These are phyloP conservation scores for Jatropha curcas DNA, from an alignment of 345 rosid genomes.

Conservation along the genomic window DNA sequence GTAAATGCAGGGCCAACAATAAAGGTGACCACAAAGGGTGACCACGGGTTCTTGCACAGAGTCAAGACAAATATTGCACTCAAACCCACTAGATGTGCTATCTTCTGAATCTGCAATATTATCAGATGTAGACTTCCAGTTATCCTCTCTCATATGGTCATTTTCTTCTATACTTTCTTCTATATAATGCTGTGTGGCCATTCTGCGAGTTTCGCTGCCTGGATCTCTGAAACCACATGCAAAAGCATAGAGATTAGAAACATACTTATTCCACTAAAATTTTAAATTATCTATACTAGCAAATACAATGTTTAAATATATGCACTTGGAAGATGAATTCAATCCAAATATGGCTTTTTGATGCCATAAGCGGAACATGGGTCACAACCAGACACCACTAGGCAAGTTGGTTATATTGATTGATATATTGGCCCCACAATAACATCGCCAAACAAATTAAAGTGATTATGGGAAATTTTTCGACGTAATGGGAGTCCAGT, in stretches of 20 bases:
- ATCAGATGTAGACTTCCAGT: slow-evolving; percentile 24
- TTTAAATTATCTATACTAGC: not conserved
- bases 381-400: not conserved
- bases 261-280: not conserved
- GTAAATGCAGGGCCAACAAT: slow-evolving; percentile 96
- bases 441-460: not conserved
- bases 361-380: too few species aligned
- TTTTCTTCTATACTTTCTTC: slow-evolving; percentile 12
- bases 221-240: slow-evolving; percentile 20
- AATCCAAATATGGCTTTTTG: slow-evolving; percentile 1
- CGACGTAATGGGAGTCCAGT: too few species aligned
- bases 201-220: slow-evolving; percentile 8
- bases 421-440: not conserved
- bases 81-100: slow-evolving; percentile 26
- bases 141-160: not conserved
- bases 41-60: slow-evolving; percentile 82
- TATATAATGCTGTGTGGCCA: slow-evolving; percentile 28
- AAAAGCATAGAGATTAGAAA: not conserved
- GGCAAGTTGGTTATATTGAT: not conserved
- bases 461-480: too few species aligned
- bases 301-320: not conserved
- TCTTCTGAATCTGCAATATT: slow-evolving; percentile 16
- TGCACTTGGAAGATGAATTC: not conserved
- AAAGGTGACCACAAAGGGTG: slow-evolving; percentile 89
- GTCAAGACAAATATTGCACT: slow-evolving; percentile 70